phyloP scores from a whole-genome alignment of 192 early-diverging fungal genomes.

The Entomortierella beljakovae region DNA sequence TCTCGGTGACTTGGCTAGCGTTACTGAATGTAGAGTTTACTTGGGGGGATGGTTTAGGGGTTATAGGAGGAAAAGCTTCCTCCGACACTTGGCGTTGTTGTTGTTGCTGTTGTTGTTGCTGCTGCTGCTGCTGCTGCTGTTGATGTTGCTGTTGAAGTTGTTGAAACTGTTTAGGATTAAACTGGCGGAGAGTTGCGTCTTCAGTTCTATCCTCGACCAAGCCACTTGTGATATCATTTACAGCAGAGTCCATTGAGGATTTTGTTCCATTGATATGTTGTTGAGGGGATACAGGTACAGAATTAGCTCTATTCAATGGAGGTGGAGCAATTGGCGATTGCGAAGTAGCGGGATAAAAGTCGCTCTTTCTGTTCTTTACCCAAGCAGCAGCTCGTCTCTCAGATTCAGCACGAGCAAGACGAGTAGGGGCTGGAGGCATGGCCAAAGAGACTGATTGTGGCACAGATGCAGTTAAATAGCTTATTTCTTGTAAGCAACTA shows the following conservation, averaged over 20 bases:
- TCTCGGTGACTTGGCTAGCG: background rate
- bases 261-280: conserved; percentile 21
- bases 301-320: conserved; percentile 24
- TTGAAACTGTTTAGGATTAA: conserved; percentile 1
- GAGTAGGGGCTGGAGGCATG: conserved; percentile 33
- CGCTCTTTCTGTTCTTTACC: conserved; percentile 39
- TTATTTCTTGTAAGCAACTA: conserved; percentile 72
- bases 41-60: conserved; percentile 8
- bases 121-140: conserved; percentile 4
- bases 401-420: conserved; percentile 34
- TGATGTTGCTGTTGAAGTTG: conserved; percentile 12
- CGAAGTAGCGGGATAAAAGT: conserved; percentile 28
- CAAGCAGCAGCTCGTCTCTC: conserved; percentile 23
- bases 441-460: conserved; percentile 39
- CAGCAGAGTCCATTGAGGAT: conserved; percentile 8
- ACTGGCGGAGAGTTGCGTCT: conserved; percentile 57
- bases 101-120: conserved; percentile 1
- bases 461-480: conserved; percentile 62
- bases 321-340: conserved; percentile 17
- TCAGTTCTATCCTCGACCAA: conserved; percentile 51
- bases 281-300: conserved; percentile 24
- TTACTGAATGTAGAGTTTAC: background rate
- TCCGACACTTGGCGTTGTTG: conserved; percentile 21
- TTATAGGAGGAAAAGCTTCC: conserved; percentile 2
- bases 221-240: conserved; percentile 1